Evolutionary conservation across 2,329 filamentous ascomycete species (phyloP), one percentile per base, ranked within the genome.

Genomic region (Pseudogymnoascus sp.): DNA sequence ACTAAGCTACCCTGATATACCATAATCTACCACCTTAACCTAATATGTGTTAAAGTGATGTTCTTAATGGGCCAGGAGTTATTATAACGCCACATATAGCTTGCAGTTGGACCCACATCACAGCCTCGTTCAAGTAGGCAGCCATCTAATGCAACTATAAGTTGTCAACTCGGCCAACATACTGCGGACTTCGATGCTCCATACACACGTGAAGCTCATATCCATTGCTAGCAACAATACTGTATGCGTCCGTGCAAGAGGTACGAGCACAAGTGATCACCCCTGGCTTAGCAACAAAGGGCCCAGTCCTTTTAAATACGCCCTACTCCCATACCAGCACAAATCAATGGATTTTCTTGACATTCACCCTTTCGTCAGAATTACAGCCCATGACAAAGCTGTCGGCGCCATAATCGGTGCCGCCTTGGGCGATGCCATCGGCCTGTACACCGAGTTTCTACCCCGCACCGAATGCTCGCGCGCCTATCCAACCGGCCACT

Each of bases 381-480:
- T 66, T 33, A 70, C 68, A n/a, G 66, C 71, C 3, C 61, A 72
- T 16, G 72, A 75, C 62, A 75, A 74, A 64, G 62, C 41, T 39
- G 19, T 75, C 31, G 80, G 80, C 52, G 74, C 74, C 52, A 72
- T 82, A 31, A 69, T 82, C 61, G 81, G 79, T 23, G 81, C 79
- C 19, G 80, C 80, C 2, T 72, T 83, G 6, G 81, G 81, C 29
- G 81, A 83, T 66, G 77, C 80, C 19, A 79, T 83, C 63, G 80
- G 80, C 2, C 68, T 83, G 6, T 83, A 83, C 68, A 83, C 81
- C 6, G 80, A 82, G 64, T 82, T 82, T 63, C 70, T 81, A 26
- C 74, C 77, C 1, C 73, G 73, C 41, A 61, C 70, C 2, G 61
- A 72, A 16, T 73, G 76, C 2, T 65, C 65, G 21, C 65, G 64